A percentile compares a stretch with the other conserved stretches of the same genome.
Conservation (phyloP, 108 stramenopile species). For the Nannochloropsis gaditana region DNA sequence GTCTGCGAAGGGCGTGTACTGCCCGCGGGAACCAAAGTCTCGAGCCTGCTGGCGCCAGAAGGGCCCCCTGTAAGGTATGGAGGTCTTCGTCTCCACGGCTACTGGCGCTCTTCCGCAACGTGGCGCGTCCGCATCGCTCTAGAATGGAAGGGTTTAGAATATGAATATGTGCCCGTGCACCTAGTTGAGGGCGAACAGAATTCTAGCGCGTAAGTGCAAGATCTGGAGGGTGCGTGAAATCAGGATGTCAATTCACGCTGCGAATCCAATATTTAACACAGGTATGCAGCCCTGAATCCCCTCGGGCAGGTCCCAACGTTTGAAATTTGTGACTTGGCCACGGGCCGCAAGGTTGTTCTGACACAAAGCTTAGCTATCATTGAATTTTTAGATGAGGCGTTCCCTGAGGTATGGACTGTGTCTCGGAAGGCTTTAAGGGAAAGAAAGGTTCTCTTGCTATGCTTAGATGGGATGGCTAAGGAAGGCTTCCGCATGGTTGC, state of each 20-base stretch:
- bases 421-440: too few relatives aligned
- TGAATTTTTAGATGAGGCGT: constrained; percentile 65
- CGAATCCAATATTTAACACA: neutral
- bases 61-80: neutral
- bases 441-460: too few relatives aligned
- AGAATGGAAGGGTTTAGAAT: constrained; percentile 60
- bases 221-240: neutral
- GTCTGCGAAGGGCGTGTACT: constrained; percentile 61
- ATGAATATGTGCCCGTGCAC: constrained; percentile 56
- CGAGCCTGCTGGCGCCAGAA: too few relatives aligned
- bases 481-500: constrained; percentile 45
- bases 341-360: constrained; percentile 29
- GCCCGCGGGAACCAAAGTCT: constrained; percentile 43
- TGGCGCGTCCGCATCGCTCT: constrained; percentile 71
- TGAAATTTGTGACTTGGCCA: constrained; percentile 55
- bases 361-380: constrained; percentile 69
- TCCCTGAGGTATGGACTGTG: constrained; percentile 45
- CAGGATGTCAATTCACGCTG: neutral
- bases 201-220: neutral
- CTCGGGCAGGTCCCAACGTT: constrained; percentile 64
- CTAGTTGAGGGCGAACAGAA: constrained; percentile 51
- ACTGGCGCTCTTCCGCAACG: constrained; percentile 61
- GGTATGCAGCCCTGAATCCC: constrained; percentile 55
- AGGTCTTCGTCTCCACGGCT: constrained; percentile 62
- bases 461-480: too few relatives aligned